Conservation (phyloP, 2,329 filamentous ascomycete species). For the Diaporthe sp. region DNA sequence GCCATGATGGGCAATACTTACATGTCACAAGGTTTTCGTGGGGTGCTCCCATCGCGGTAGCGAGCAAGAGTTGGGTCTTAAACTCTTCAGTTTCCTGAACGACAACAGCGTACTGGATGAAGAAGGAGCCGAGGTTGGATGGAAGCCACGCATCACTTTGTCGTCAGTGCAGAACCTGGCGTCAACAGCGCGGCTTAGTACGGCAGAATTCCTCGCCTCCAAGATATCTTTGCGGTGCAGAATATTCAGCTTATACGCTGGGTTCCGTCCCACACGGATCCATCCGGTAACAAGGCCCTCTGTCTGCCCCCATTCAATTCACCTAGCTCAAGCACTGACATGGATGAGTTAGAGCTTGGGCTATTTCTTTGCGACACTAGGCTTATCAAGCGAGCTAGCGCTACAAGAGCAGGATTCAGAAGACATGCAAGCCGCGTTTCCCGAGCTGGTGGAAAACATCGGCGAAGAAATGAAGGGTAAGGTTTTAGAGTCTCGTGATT, state of each 20-base stretch:
- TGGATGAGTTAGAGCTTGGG: not conserved
- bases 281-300: not conserved
- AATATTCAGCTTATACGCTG: not conserved
- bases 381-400: conserved; percentile 3
- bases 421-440: not conserved
- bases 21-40: not conserved
- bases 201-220: not conserved
- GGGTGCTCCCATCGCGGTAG: not conserved
- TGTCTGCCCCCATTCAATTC: not conserved
- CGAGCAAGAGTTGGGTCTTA: not conserved
- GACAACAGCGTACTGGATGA: not conserved
- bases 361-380: conserved; percentile 3
- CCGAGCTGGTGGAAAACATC: not conserved
- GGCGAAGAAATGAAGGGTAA: not conserved
- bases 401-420: not conserved
- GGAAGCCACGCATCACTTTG: not conserved
- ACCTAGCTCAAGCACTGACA: not conserved
- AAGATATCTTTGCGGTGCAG: not conserved
- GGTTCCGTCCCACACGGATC: not conserved
- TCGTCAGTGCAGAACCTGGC: not conserved
- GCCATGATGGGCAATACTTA: not conserved
- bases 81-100: not conserved
- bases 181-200: not conserved
- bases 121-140: not conserved
- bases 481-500: not conserved